A percentile compares a stretch with the other conserved stretches of the same genome.
phyloP scores from a whole-genome alignment of 2,329 filamentous ascomycete genomes.

The Fusarium hainanense region DNA sequence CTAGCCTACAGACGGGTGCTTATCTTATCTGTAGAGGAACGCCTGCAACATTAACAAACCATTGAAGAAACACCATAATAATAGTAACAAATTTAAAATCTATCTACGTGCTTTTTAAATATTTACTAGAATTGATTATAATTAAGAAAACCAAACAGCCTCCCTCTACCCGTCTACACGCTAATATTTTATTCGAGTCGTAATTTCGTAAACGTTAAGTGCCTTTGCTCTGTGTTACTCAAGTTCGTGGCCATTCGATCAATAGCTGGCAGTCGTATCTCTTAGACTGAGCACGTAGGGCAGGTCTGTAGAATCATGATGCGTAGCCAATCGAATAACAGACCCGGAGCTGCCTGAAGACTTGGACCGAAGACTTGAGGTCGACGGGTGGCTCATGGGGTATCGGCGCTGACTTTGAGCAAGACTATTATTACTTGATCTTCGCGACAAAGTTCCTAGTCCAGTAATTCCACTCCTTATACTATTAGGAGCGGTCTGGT shows the following conservation, averaged over 20 bases:
- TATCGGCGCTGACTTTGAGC: constrained; percentile 58
- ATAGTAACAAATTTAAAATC: not conserved
- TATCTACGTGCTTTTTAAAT: not conserved
- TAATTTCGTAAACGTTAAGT: constrained; percentile 43
- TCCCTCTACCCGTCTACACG: constrained; percentile 16
- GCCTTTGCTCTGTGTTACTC: constrained; percentile 9
- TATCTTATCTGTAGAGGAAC: constrained; percentile 40
- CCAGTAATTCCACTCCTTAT: constrained; percentile 57
- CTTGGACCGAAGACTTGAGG: constrained; percentile 54
- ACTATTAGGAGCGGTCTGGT: constrained; percentile 66
- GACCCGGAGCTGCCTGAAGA: constrained; percentile 54
- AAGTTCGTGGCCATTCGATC: constrained; percentile 4
- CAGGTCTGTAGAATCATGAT: constrained; percentile 48
- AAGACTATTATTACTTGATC: constrained; percentile 54
- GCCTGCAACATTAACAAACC: not conserved
- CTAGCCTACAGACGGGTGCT: constrained; percentile 18
- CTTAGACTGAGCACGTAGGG: constrained; percentile 54
- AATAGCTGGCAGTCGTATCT: constrained; percentile 48
- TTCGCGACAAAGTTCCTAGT: constrained; percentile 49
- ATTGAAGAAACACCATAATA: not conserved
- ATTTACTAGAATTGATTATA: constrained; percentile 32
- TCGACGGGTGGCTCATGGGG: constrained; percentile 52
- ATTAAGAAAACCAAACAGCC: constrained; percentile 38
- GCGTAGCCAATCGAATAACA: constrained; percentile 61
- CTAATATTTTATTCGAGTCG: constrained; percentile 29